phyloP scores from a whole-genome alignment of 441 rosid species.

The Adansonia grandidieri region DNA sequence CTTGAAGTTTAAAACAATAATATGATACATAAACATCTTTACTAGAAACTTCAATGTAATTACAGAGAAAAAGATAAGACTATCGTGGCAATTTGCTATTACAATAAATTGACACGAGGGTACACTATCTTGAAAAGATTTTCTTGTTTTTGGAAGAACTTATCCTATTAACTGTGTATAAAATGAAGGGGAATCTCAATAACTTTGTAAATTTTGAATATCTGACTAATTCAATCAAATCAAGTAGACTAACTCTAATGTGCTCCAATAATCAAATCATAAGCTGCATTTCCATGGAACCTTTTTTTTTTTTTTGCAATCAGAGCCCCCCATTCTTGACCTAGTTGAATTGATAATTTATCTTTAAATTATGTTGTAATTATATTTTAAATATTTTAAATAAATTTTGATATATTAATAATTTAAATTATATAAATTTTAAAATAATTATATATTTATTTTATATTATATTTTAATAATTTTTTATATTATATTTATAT shows the following conservation, averaged over 20 bases:
- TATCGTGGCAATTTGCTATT: no score
- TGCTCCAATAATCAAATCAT: conserved; percentile 12
- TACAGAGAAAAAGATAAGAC: no score
- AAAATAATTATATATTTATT: no score
- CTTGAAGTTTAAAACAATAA: no score
- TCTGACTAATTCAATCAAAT: background rate
- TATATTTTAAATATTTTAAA: no score
- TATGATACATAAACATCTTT: no score
- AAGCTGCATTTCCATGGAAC: background rate
- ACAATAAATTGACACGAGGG: background rate
- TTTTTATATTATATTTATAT: no score
- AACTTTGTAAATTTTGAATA: conserved; percentile 5
- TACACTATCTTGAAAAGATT: background rate
- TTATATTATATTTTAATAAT: no score
- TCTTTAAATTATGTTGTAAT: background rate
- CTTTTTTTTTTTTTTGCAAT: background rate
- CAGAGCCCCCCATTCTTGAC: conserved; percentile 18
- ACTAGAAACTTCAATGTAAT: no score
- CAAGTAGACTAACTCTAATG: background rate
- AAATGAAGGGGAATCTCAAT: conserved; percentile 5
- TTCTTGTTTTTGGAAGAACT: conserved; percentile 2
- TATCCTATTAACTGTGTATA: conserved; percentile 16
- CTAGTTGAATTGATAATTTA: background rate
- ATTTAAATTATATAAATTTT: no score
- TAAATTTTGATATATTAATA: no score